Evolutionary conservation across 495 filamentous ascomycete species (phyloP).

Genomic region (Hypomontagnella submonticulosa): DNA sequence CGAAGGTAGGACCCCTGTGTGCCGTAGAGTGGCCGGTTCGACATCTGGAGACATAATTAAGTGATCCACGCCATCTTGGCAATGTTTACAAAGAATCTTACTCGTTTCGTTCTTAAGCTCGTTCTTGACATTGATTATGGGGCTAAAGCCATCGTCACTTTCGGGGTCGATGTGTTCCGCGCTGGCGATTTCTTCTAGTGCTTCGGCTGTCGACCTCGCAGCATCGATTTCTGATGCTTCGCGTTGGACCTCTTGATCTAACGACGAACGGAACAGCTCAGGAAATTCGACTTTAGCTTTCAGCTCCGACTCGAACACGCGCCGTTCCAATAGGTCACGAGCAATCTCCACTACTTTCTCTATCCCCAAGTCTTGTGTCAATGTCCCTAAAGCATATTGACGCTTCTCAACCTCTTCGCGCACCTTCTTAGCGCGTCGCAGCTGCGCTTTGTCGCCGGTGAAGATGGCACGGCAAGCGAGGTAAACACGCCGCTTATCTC

Average conservation of each 20-base stretch:
- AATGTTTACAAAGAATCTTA: slow-evolving; percentile 1
- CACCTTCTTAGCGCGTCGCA: slow-evolving; percentile 49
- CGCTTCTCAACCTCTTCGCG: slow-evolving; percentile 40
- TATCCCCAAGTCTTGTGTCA: slow-evolving; percentile 42
- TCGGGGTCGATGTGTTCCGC: slow-evolving; percentile 27
- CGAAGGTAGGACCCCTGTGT: slow-evolving; percentile 31
- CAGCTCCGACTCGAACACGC: slow-evolving; percentile 49
- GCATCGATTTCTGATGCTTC: slow-evolving; percentile 45
- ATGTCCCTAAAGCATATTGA: slow-evolving; percentile 36
- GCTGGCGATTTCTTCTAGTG: slow-evolving; percentile 43
- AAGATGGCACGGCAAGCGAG: slow-evolving; percentile 51
- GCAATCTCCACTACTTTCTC: slow-evolving; percentile 47
- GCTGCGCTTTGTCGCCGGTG: slow-evolving; percentile 43
- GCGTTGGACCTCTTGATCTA: slow-evolving; percentile 39
- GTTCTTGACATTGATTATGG: slow-evolving; percentile 15
- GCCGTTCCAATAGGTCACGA: slow-evolving; percentile 43
- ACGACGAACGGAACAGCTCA: slow-evolving; percentile 47
- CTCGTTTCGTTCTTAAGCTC: background rate
- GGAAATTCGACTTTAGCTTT: slow-evolving; percentile 51
- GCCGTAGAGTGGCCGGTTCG: slow-evolving; percentile 15
- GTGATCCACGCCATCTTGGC: background rate
- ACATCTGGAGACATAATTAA: slow-evolving; percentile 12
- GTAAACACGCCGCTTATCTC: slow-evolving; percentile 44
- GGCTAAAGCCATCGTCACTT: slow-evolving; percentile 14
- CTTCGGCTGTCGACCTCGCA: slow-evolving; percentile 43